Evolutionary conservation across 2,329 filamentous ascomycete species (phyloP).

Genomic region (Curvularia hawaiiensis): DNA sequence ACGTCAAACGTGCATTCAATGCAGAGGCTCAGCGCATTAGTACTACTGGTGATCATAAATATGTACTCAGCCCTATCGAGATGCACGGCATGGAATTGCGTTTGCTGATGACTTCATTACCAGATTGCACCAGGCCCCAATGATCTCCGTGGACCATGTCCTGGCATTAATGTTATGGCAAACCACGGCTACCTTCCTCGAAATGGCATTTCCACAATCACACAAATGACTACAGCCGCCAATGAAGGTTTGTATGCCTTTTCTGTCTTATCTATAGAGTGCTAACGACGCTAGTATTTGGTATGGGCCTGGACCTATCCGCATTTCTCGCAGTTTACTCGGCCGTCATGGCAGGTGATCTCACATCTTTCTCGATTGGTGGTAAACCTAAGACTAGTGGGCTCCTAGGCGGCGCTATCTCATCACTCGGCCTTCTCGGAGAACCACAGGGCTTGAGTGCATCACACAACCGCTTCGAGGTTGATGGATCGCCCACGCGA

Average conservation of each 20-base stretch:
- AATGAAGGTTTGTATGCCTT: constrained; percentile 8
- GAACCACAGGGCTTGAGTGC: constrained; percentile 20
- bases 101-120: constrained; percentile 3
- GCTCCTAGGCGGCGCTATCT: constrained; percentile 24
- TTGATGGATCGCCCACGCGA: constrained; percentile 25
- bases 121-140: constrained; percentile 14
- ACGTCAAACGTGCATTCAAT: constrained; percentile 17
- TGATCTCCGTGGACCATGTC: constrained; percentile 13
- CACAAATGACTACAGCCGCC: constrained; percentile 12
- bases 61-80: constrained; percentile 9
- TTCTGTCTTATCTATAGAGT: neutral
- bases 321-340: constrained; percentile 25
- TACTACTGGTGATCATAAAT: constrained; percentile 18
- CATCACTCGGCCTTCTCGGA: constrained; percentile 21
- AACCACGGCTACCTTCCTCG: constrained; percentile 12
- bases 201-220: constrained; percentile 9
- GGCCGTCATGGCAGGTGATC: constrained; percentile 19
- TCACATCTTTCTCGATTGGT: constrained; percentile 19
- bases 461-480: constrained; percentile 27
- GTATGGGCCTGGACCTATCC: constrained; percentile 21
- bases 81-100: neutral
- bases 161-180: constrained; percentile 13
- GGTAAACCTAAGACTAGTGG: constrained; percentile 21
- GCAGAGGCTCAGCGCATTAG: constrained; percentile 22
- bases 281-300: constrained; percentile 21